phyloP scores from a whole-genome alignment of 305 asterid species.

The Fraxinus latifolia region DNA sequence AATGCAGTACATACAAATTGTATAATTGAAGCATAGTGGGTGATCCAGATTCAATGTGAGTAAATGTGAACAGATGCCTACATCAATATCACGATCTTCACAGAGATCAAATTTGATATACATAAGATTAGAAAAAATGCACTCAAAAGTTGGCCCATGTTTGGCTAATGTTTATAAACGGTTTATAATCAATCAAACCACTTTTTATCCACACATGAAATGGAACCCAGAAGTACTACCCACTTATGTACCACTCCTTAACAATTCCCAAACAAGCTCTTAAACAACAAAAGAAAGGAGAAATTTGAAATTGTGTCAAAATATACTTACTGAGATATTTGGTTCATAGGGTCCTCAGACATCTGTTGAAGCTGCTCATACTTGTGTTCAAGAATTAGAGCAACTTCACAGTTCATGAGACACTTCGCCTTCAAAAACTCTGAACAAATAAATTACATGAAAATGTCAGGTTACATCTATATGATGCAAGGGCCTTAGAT shows the following conservation, averaged over 20 bases:
- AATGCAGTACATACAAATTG: neutral
- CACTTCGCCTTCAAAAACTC: conserved; percentile 92
- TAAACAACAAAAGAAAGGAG: neutral
- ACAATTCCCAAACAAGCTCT: neutral
- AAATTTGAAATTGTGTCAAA: neutral
- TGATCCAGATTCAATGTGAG: neutral
- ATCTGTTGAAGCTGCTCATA: conserved; percentile 90
- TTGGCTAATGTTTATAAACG: neutral
- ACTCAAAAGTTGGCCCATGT: neutral
- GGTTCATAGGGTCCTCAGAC: conserved; percentile 85
- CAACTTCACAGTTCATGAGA: conserved; percentile 87
- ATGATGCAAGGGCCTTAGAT: neutral
- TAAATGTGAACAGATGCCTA: neutral
- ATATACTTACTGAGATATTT: conserved; percentile 74
- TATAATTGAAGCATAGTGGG: neutral
- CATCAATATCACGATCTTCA: neutral
- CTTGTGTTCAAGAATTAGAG: conserved; percentile 83
- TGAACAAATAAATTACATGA: conserved; percentile 24
- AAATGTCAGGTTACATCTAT: neutral
- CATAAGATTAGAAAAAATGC: neutral
- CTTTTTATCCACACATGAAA: neutral
- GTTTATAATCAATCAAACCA: neutral
- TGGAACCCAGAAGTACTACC: neutral
- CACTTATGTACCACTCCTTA: neutral
- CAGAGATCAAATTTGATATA: neutral